Conservation (phyloP, 768 basidiomycete genomes). For the Lyophyllum atratum region DNA sequence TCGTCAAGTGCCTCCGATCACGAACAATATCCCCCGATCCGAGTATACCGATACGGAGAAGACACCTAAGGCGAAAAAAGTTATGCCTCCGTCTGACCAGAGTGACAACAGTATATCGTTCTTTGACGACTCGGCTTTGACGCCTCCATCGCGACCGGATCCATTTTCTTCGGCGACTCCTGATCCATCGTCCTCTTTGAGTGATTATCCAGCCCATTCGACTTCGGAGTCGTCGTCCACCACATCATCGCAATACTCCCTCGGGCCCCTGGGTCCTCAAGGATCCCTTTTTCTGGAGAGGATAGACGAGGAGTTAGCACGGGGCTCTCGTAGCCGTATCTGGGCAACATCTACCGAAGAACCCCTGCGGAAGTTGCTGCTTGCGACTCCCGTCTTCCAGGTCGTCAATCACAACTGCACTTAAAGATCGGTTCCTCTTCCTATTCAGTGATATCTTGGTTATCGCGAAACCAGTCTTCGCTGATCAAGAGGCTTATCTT, state of each 20-base stretch:
- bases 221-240: slow-evolving; percentile 75
- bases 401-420: slow-evolving; percentile 91
- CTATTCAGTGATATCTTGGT: slow-evolving; percentile 96
- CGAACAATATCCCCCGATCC: slow-evolving; percentile 17
- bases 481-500: slow-evolving; percentile 63
- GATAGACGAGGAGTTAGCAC: slow-evolving; percentile 69
- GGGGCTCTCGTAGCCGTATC: slow-evolving; percentile 57
- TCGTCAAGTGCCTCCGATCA: slow-evolving; percentile 11
- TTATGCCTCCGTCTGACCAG: slow-evolving; percentile 28
- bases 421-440: slow-evolving; percentile 95
- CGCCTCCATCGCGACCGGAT: slow-evolving; percentile 51
- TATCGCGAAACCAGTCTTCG: slow-evolving; percentile 85
- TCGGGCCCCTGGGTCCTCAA: slow-evolving; percentile 40
- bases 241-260: slow-evolving; percentile 68
- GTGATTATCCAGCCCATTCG: slow-evolving; percentile 68
- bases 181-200: slow-evolving; percentile 76
- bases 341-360: slow-evolving; percentile 75
- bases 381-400: slow-evolving; percentile 88
- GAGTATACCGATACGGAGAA: slow-evolving; percentile 38
- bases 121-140: slow-evolving; percentile 37
- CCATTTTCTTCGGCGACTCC: slow-evolving; percentile 67
- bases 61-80: slow-evolving; percentile 42
- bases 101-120: slow-evolving; percentile 23
- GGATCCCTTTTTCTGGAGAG: slow-evolving; percentile 63
- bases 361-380: slow-evolving; percentile 82